These are phyloP conservation scores for Maudiozyma serrabonitensis DNA, from an alignment of 805 yeast species.

Conservation along the genomic window DNA sequence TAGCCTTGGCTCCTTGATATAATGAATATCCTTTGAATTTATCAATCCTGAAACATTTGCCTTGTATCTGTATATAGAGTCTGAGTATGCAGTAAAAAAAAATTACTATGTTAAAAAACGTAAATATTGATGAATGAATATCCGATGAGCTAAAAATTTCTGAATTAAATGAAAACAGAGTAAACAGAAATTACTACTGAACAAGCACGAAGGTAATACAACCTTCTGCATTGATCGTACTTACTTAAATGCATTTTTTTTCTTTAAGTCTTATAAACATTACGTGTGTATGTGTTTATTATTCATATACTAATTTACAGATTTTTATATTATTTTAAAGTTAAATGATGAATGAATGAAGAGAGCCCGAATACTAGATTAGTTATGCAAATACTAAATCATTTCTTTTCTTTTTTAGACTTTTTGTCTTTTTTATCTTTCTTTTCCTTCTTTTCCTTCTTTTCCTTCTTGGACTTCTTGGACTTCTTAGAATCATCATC, in stretches of 20 bases:
- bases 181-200: too few species aligned
- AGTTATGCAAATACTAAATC: background rate
- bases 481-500: conserved; percentile 25
- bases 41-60: too few species aligned
- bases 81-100: too few species aligned
- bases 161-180: too few species aligned
- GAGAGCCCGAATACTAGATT: background rate
- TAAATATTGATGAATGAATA: background rate
- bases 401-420: conserved; percentile 28
- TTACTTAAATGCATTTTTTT: too few species aligned
- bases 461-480: conserved; percentile 29
- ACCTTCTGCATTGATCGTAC: too few species aligned
- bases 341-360: background rate
- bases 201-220: too few species aligned
- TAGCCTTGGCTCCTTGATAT: background rate
- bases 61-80: too few species aligned
- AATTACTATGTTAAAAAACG: background rate
- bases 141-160: background rate
- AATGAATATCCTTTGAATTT: background rate
- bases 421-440: conserved; percentile 29
- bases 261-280: background rate
- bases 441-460: conserved; percentile 20
- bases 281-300: conserved; percentile 1
- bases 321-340: conserved; percentile 1
- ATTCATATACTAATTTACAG: conserved; percentile 16